Conservation (phyloP, 2,329 filamentous ascomycete genomes). For the Capronia coronata region DNA sequence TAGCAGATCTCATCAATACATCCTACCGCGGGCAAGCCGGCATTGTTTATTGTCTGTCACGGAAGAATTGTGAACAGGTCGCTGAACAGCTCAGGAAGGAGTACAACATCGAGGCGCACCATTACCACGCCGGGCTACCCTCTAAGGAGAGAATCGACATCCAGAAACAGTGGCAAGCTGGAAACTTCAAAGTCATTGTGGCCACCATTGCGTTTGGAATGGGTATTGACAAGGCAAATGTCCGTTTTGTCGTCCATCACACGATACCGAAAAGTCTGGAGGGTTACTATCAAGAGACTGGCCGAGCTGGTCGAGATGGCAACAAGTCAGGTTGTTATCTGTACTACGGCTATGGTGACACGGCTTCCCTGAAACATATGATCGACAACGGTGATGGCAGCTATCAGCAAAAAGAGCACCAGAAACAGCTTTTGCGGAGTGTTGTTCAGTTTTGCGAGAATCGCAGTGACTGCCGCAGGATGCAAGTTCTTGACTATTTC, state of each 20-base stretch:
- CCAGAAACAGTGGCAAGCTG: slow-evolving; percentile 76
- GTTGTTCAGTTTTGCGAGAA: slow-evolving; percentile 90
- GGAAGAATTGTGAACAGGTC: slow-evolving; percentile 73
- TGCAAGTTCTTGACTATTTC: slow-evolving; percentile 89
- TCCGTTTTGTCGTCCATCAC: slow-evolving; percentile 93
- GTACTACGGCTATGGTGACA: slow-evolving; percentile 77
- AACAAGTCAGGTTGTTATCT: slow-evolving; percentile 81
- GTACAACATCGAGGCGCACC: slow-evolving; percentile 63
- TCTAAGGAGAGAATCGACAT: slow-evolving; percentile 61
- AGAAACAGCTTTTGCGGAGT: slow-evolving; percentile 74
- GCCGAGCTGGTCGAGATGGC: slow-evolving; percentile 86
- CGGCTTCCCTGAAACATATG: slow-evolving; percentile 66
- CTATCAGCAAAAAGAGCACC: slow-evolving; percentile 72
- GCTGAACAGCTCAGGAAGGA: slow-evolving; percentile 59
- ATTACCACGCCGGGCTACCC: slow-evolving; percentile 80
- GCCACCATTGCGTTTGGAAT: slow-evolving; percentile 98
- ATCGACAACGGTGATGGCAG: slow-evolving; percentile 75
- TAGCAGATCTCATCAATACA: slow-evolving; percentile 56
- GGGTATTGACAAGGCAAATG: slow-evolving; percentile 98
- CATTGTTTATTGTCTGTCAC: slow-evolving; percentile 87
- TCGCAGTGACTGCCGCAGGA: slow-evolving; percentile 74
- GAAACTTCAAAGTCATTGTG: slow-evolving; percentile 78
- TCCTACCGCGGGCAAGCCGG: slow-evolving; percentile 69
- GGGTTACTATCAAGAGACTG: slow-evolving; percentile 97
- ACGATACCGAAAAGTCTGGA: slow-evolving; percentile 90